Percentiles rank a stretch among this genome's conserved stretches.
Evolutionary conservation across 208 protist genomes (phyloP).

Genomic region (Leishmania tarentolae): DNA sequence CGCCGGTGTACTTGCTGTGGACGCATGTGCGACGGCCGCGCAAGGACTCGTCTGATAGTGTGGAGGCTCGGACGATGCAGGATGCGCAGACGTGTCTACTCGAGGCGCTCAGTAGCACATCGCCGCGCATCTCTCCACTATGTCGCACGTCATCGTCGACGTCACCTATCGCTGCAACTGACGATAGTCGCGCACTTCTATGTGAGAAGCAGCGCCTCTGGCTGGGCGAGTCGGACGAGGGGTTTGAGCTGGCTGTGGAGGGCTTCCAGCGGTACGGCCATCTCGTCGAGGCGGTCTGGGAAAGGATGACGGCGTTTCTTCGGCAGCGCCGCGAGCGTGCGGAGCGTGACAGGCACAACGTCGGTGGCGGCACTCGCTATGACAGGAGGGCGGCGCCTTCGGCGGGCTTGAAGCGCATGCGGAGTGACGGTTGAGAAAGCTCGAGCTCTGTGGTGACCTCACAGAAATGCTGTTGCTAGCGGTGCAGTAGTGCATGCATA

Average conservation of each 20-base stretch:
- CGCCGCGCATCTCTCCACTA: constrained; percentile 22
- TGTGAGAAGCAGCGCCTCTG: constrained; percentile 53
- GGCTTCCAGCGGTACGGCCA: constrained; percentile 45
- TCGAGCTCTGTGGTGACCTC: not conserved
- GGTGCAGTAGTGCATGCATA: not conserved
- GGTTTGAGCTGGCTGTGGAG: constrained; percentile 45
- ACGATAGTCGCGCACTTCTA: not conserved
- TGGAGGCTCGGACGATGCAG: not conserved
- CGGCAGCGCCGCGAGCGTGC: constrained; percentile 44
- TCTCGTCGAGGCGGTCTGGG: constrained; percentile 53
- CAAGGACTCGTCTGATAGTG: not conserved
- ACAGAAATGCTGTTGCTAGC: not conserved
- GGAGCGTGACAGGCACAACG: constrained; percentile 31
- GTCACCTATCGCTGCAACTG: not conserved
- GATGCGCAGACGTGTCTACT: constrained; percentile 20
- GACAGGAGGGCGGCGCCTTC: not conserved
- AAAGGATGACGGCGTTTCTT: constrained; percentile 32
- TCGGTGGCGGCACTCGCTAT: not conserved
- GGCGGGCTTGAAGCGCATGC: constrained; percentile 13
- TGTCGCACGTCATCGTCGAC: not conserved
- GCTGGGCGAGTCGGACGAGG: constrained; percentile 68
- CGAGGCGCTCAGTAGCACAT: constrained; percentile 18
- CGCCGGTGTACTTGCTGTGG: constrained; percentile 71
- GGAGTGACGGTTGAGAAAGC: not conserved
- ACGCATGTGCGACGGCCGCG: not conserved